These are phyloP conservation scores for Marsdenia floribunda DNA, from an alignment of 257 asterid genomes.

Conservation along the genomic window DNA sequence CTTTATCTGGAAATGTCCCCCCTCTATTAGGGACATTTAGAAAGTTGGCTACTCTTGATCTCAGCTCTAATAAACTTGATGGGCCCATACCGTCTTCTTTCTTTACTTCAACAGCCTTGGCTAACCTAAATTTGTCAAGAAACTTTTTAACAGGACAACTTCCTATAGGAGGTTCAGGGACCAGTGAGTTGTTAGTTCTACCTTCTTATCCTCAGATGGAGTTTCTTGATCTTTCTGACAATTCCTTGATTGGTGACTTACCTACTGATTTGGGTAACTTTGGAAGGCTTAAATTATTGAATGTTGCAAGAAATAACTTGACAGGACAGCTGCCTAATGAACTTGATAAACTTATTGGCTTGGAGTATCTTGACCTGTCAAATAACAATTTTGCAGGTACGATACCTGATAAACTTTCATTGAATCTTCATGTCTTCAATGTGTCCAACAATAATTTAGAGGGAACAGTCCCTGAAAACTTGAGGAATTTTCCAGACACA, in stretches of 20 bases:
- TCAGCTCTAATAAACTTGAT: conserved; percentile 63
- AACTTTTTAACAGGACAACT: conserved; percentile 64
- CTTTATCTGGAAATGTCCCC: conserved; percentile 57
- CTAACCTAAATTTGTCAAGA: conserved; percentile 63
- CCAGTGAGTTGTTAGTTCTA: conserved; percentile 54
- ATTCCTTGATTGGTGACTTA: conserved; percentile 56
- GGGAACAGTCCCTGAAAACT: conserved; percentile 62
- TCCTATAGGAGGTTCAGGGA: conserved; percentile 56
- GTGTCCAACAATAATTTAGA: conserved; percentile 59
- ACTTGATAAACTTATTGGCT: conserved; percentile 51
- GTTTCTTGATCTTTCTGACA: conserved; percentile 73
- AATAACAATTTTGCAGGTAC: conserved; percentile 58
- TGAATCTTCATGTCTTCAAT: conserved; percentile 49
- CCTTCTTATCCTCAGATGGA: conserved; percentile 61
- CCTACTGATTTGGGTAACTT: conserved; percentile 63
- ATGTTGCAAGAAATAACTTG: conserved; percentile 61
- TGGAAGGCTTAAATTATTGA: conserved; percentile 60
- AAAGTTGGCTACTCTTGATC: conserved; percentile 50
- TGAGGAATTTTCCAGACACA: conserved; percentile 47
- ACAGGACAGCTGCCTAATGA: conserved; percentile 67
- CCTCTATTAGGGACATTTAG: conserved; percentile 35
- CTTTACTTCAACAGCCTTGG: conserved; percentile 51
- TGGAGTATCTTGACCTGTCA: conserved; percentile 68
- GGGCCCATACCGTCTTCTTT: conserved; percentile 60
- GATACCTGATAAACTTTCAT: conserved; percentile 57